These are phyloP conservation scores for Datisca glomerata DNA, from an alignment of 306 rosid genomes.

Conservation along the genomic window DNA sequence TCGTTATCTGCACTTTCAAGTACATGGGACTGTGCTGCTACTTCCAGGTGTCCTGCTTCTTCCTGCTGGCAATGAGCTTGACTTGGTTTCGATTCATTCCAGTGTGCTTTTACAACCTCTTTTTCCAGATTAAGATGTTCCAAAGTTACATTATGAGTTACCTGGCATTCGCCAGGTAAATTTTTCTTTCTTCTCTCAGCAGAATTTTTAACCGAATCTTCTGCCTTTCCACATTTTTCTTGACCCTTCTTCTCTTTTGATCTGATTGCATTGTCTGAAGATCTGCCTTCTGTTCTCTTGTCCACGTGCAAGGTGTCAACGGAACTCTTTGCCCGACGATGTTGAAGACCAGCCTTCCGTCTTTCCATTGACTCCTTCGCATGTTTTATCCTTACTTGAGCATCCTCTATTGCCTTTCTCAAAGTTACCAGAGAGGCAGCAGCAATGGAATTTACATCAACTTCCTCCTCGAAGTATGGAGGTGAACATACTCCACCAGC, in stretches of 20 bases:
- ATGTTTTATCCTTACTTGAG: slow-evolving; percentile 58
- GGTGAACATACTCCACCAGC: slow-evolving; percentile 33
- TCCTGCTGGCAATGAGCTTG: slow-evolving; percentile 23
- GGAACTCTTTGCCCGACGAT: slow-evolving; percentile 30
- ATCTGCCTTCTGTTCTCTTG: slow-evolving; percentile 19
- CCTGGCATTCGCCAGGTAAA: slow-evolving; percentile 17
- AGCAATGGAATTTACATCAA: slow-evolving; percentile 64
- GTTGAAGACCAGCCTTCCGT: slow-evolving; percentile 56
- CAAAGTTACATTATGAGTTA: slow-evolving; percentile 4
- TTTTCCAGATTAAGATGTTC: slow-evolving; percentile 9
- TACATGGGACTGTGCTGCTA: slow-evolving; percentile 28
- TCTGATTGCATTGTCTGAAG: slow-evolving; percentile 18
- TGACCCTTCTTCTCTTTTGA: slow-evolving; percentile 24
- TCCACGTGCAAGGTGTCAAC: slow-evolving; percentile 26
- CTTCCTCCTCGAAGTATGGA: slow-evolving; percentile 42
- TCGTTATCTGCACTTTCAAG: slow-evolving; percentile 16
- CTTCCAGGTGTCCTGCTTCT: slow-evolving; percentile 26
- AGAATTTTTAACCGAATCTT: slow-evolving; percentile 20
- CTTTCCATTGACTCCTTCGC: slow-evolving; percentile 68
- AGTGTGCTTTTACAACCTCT: slow-evolving; percentile 16
- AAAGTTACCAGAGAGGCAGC: slow-evolving; percentile 83
- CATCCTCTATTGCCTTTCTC: slow-evolving; percentile 88
- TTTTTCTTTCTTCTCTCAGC: slow-evolving; percentile 24
- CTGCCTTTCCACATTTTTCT: slow-evolving; percentile 25
- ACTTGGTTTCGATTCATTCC: slow-evolving; percentile 21